These are phyloP conservation scores for Prunus campanulata DNA, from an alignment of 306 rosid genomes.

Conservation along the genomic window DNA sequence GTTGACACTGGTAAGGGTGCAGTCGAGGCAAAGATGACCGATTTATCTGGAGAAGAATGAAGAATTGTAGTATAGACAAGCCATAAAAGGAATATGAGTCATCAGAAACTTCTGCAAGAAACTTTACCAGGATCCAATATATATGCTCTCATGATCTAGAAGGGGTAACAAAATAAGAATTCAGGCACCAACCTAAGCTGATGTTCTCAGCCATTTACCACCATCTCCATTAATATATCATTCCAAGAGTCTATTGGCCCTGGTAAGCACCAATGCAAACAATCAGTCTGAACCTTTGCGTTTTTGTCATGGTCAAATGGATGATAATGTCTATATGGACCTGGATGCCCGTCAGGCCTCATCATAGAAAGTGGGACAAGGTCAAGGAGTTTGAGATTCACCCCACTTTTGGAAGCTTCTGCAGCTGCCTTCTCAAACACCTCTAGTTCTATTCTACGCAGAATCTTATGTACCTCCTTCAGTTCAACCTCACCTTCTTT, in stretches of 20 bases:
- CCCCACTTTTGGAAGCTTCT: constrained; percentile 54
- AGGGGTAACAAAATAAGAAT: background rate
- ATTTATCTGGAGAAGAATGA: constrained; percentile 1
- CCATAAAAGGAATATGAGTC: constrained; percentile 15
- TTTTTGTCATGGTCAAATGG: constrained; percentile 59
- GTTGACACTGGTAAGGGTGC: constrained; percentile 8
- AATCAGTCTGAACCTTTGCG: constrained; percentile 70
- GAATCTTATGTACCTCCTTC: constrained; percentile 49
- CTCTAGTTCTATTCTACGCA: constrained; percentile 64
- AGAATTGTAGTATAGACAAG: constrained; percentile 20
- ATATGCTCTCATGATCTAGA: constrained; percentile 1
- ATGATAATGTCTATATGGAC: constrained; percentile 70
- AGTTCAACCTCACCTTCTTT: constrained; percentile 73
- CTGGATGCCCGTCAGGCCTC: constrained; percentile 99
- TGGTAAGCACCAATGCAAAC: constrained; percentile 98
- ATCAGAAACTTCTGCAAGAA: constrained; percentile 27
- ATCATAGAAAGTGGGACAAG: constrained; percentile 52
- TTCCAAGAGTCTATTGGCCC: constrained; percentile 97
- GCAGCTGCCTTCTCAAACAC: constrained; percentile 54
- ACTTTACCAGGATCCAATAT: constrained; percentile 8
- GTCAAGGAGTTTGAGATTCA: constrained; percentile 71
- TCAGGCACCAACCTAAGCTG: constrained; percentile 8
- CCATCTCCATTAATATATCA: constrained; percentile 81
- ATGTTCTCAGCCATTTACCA: constrained; percentile 45
- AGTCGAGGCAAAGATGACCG: background rate